Percentiles rank a stretch among this genome's conserved stretches.
Evolutionary conservation across 352 stramenopile genomes (phyloP).

Genomic region (Phytophthora niederhauseri): DNA sequence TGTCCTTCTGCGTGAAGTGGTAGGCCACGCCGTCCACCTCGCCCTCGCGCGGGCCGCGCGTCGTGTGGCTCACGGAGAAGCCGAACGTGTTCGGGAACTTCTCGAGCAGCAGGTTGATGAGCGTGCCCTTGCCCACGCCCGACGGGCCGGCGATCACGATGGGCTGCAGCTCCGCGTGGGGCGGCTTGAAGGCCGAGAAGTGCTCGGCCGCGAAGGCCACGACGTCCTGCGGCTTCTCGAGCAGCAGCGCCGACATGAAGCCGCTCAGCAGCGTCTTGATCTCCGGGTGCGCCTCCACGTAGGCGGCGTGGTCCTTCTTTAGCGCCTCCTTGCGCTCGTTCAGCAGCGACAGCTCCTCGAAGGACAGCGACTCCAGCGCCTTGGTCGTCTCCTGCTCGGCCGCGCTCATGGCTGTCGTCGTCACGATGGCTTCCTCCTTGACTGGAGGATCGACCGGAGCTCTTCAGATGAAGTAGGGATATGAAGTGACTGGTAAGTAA

Average conservation of each 20-base stretch:
- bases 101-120: constrained; percentile 93
- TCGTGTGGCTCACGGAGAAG: constrained; percentile 98
- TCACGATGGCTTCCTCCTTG: neutral
- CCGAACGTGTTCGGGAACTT: constrained; percentile 91
- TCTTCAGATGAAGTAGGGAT: neutral
- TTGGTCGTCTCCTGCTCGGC: constrained; percentile 49
- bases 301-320: constrained; percentile 85
- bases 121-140: constrained; percentile 95
- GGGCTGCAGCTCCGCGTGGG: constrained; percentile 65
- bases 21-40: constrained; percentile 98
- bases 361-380: constrained; percentile 72
- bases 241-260: constrained; percentile 87
- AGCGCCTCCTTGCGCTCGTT: constrained; percentile 88
- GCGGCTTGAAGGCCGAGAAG: constrained; percentile 79
- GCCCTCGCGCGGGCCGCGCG: constrained; percentile 91
- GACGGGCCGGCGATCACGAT: constrained; percentile 93
- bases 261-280: constrained; percentile 90
- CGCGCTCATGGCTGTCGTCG: constrained; percentile 24
- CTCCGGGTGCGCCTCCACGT: constrained; percentile 87
- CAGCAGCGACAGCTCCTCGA: constrained; percentile 85
- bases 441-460: neutral
- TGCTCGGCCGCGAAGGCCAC: constrained; percentile 78
- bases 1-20: constrained; percentile 95
- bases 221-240: constrained; percentile 89
- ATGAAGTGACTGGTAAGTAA: neutral